Percentiles rank a stretch among this genome's conserved stretches.
These are phyloP conservation scores for Trametes villosa DNA, from an alignment of 768 basidiomycete species.

Conservation along the genomic window DNA sequence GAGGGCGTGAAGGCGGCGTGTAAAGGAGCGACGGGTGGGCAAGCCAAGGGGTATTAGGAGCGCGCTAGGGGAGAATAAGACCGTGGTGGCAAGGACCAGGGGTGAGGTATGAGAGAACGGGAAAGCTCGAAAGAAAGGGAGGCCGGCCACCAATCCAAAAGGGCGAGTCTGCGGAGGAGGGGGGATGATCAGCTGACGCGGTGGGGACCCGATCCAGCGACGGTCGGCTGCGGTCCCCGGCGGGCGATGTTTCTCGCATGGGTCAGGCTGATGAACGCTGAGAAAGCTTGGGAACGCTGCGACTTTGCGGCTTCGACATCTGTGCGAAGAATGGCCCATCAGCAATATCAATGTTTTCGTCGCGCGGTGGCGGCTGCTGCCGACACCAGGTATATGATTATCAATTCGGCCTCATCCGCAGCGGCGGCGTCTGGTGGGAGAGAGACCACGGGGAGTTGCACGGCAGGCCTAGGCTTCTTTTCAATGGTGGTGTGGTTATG, in stretches of 20 bases:
- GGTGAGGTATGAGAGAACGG: not conserved
- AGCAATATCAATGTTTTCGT: too few species aligned
- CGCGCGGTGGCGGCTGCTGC: too few species aligned
- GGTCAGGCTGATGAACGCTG: slow-evolving; percentile 1
- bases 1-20: slow-evolving; percentile 2
- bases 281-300: not conserved
- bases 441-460: too few species aligned
- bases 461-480: too few species aligned
- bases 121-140: slow-evolving; percentile 3
- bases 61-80: not conserved
- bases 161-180: not conserved
- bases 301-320: too few species aligned
- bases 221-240: slow-evolving; percentile 8
- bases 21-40: slow-evolving; percentile 1
- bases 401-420: too few species aligned
- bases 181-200: slow-evolving; percentile 12
- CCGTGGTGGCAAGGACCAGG: slow-evolving; percentile 1
- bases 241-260: slow-evolving; percentile 7
- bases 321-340: too few species aligned
- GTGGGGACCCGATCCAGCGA: not conserved
- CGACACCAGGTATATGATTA: too few species aligned
- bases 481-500: too few species aligned
- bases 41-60: not conserved
- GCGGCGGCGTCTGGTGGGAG: too few species aligned
- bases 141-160: not conserved